phyloP scores from a whole-genome alignment of 345 rosid species.

The Clarkia xantiana region DNA sequence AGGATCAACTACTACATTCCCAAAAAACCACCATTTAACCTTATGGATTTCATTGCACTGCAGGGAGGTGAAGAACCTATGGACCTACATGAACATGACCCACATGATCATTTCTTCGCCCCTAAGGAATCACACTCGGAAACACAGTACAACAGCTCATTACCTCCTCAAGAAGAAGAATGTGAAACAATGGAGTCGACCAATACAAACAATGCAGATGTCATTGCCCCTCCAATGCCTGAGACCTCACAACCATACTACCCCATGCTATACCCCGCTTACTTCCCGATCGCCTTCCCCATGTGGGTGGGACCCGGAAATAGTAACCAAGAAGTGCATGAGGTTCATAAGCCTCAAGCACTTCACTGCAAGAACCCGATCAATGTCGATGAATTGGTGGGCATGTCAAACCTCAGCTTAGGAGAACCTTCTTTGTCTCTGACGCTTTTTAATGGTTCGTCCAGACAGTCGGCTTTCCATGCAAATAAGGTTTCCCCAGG shows the following conservation, averaged over 20 bases:
- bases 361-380: slow-evolving; percentile 72
- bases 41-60: slow-evolving; percentile 4
- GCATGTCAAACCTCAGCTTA: slow-evolving; percentile 78
- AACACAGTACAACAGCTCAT: slow-evolving; percentile 24
- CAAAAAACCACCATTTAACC: neutral
- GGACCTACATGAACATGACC: slow-evolving; percentile 9
- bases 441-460: slow-evolving; percentile 50
- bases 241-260: slow-evolving; percentile 34
- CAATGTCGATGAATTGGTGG: slow-evolving; percentile 79
- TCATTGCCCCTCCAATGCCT: slow-evolving; percentile 21
- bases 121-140: slow-evolving; percentile 25
- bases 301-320: slow-evolving; percentile 49
- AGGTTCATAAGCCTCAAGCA: slow-evolving; percentile 80
- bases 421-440: slow-evolving; percentile 68
- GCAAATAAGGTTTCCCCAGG: slow-evolving; percentile 56
- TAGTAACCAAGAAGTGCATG: slow-evolving; percentile 28
- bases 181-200: no score
- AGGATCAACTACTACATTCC: no score
- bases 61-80: slow-evolving; percentile 48
- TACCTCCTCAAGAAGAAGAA: slow-evolving; percentile 57
- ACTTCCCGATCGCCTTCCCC: slow-evolving; percentile 59
- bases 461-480: slow-evolving; percentile 88
- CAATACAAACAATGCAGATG: slow-evolving; percentile 48
- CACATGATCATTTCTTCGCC: slow-evolving; percentile 40
- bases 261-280: slow-evolving; percentile 70